phyloP scores from a whole-genome alignment of 2,329 filamentous ascomycete genomes.

The Monilinia polystroma region DNA sequence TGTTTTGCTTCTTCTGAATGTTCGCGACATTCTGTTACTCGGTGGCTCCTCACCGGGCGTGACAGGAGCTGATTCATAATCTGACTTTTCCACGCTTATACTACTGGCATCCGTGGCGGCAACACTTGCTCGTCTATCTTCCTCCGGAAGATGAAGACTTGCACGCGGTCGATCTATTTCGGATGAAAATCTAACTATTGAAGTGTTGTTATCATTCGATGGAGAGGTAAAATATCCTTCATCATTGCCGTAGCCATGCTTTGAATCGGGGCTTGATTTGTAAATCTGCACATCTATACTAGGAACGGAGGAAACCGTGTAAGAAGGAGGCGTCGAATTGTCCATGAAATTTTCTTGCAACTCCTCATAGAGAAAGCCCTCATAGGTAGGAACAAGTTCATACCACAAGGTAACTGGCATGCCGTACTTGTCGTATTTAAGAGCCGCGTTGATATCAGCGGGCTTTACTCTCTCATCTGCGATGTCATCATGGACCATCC shows the following conservation, averaged over 20 bases:
- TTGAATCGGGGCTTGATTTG: constrained; percentile 12
- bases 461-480: constrained; percentile 65
- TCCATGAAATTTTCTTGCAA: constrained; percentile 42
- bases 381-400: constrained; percentile 84
- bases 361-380: constrained; percentile 41
- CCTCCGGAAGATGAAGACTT: constrained; percentile 50
- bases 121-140: constrained; percentile 51
- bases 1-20: constrained; percentile 54
- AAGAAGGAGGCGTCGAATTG: constrained; percentile 52
- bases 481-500: constrained; percentile 95
- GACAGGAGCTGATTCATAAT: constrained; percentile 43
- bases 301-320: constrained; percentile 45
- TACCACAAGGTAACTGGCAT: constrained; percentile 96
- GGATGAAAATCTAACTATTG: constrained; percentile 54
- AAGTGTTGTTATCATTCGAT: constrained; percentile 46
- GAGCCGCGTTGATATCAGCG: constrained; percentile 67
- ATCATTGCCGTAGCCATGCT: constrained; percentile 2
- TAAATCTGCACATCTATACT: constrained; percentile 31
- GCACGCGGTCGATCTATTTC: constrained; percentile 52
- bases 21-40: constrained; percentile 55
- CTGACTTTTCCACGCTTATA: constrained; percentile 42
- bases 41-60: constrained; percentile 55
- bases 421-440: constrained; percentile 60
- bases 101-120: constrained; percentile 49
- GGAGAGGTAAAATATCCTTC: constrained; percentile 42